Evolutionary conservation across 176 grass and related monocot species (phyloP).

Genomic region (Eragrostis curvula): DNA sequence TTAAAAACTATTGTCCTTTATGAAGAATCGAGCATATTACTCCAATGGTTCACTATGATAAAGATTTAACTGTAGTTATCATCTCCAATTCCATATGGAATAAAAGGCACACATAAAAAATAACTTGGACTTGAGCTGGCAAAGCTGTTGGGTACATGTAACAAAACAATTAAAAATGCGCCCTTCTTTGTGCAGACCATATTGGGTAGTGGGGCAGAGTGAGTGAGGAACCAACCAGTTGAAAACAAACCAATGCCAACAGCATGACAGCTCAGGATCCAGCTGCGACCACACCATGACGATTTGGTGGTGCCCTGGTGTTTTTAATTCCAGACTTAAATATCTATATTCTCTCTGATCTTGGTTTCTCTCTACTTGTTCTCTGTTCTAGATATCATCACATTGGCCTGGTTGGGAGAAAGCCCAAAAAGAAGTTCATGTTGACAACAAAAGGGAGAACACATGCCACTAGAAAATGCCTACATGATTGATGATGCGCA

Average conservation of each 20-base stretch:
- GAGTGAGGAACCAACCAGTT: slow-evolving; percentile 14
- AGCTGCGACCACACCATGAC: slow-evolving; percentile 53
- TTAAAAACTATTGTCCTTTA: neutral
- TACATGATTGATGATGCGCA: neutral
- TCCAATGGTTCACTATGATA: neutral
- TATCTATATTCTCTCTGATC: slow-evolving; percentile 5
- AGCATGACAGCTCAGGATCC: slow-evolving; percentile 55
- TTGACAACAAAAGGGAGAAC: slow-evolving; percentile 10
- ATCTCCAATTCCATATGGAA: too few relatives aligned
- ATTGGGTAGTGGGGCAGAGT: slow-evolving; percentile 40
- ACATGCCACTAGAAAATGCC: neutral
- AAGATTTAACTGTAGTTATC: too few relatives aligned
- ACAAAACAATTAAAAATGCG: neutral
- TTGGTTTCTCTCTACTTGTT: neutral
- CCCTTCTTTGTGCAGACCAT: slow-evolving; percentile 37
- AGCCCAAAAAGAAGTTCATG: slow-evolving; percentile 8
- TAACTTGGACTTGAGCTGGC: neutral
- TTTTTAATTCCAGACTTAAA: slow-evolving; percentile 25
- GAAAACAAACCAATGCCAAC: slow-evolving; percentile 53
- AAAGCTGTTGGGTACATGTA: slow-evolving; percentile 23
- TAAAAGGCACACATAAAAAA: neutral
- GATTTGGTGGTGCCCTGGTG: slow-evolving; percentile 41
- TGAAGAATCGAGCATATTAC: neutral
- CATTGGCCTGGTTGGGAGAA: slow-evolving; percentile 17
- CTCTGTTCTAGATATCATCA: neutral